phyloP scores from a whole-genome alignment of 2,329 filamentous ascomycete species.

The Leptographium lundbergii region DNA sequence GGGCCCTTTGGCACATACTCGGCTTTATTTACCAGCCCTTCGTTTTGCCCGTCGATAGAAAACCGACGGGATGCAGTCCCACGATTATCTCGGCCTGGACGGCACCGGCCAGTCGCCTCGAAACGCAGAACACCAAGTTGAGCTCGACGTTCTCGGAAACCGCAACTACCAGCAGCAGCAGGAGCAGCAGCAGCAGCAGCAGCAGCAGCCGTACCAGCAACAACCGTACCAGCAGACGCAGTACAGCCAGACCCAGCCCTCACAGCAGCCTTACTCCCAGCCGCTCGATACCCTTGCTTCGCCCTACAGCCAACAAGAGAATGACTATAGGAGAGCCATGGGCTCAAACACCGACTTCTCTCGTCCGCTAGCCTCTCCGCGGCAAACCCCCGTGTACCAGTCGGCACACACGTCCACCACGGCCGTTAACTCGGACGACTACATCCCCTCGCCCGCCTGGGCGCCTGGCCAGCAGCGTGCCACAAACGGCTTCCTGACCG shows the following conservation, averaged over 20 bases:
- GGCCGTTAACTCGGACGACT: constrained; percentile 9
- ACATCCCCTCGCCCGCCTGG: constrained; percentile 6
- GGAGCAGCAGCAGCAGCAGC: constrained; percentile 1
- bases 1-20: not conserved
- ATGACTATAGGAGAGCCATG: not conserved
- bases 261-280: not conserved
- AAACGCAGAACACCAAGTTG: constrained; percentile 5
- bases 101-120: constrained; percentile 1
- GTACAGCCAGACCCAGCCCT: not conserved
- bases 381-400: constrained; percentile 9
- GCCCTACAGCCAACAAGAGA: constrained; percentile 2
- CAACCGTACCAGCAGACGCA: not conserved
- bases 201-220: constrained; percentile 1
- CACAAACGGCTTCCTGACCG: constrained; percentile 9
- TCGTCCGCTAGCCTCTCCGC: constrained; percentile 2
- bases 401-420: constrained; percentile 9
- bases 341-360: constrained; percentile 2
- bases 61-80: constrained; percentile 7
- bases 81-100: constrained; percentile 5
- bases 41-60: not conserved
- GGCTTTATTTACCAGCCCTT: not conserved
- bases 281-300: not conserved
- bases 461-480: constrained; percentile 1
- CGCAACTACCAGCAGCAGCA: constrained; percentile 2
- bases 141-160: constrained; percentile 7